phyloP scores from a whole-genome alignment of 345 rosid species.

The Lumnitzera racemosa region DNA sequence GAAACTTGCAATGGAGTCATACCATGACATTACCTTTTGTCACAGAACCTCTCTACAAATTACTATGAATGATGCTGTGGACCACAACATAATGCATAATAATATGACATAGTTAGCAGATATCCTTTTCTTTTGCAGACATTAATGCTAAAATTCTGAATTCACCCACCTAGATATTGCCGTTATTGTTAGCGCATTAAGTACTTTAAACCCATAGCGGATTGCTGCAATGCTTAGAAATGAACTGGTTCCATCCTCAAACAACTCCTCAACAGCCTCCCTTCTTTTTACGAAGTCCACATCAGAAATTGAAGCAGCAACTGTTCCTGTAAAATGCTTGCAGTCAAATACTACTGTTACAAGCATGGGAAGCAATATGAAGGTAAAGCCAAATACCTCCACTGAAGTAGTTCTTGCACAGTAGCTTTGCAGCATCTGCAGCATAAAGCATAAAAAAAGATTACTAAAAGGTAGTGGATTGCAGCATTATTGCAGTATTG shows the following conservation, averaged over 20 bases:
- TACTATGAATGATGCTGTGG: too few species aligned
- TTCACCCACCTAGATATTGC: constrained; percentile 57
- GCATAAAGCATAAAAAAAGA: constrained; percentile 8
- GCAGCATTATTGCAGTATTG: not conserved
- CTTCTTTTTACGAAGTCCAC: constrained; percentile 90
- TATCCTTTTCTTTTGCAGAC: too few species aligned
- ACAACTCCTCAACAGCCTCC: constrained; percentile 69
- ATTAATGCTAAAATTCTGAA: not conserved
- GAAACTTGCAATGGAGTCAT: too few species aligned
- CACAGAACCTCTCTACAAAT: too few species aligned
- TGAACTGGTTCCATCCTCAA: constrained; percentile 89
- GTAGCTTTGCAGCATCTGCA: constrained; percentile 79
- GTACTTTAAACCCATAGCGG: constrained; percentile 65
- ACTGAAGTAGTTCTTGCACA: constrained; percentile 81
- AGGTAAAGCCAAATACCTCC: constrained; percentile 57
- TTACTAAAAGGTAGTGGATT: not conserved
- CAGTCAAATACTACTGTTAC: not conserved
- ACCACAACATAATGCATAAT: too few species aligned
- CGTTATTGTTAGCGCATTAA: constrained; percentile 58
- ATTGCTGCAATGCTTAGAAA: constrained; percentile 85
- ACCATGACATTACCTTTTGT: too few species aligned
- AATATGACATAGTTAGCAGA: too few species aligned
- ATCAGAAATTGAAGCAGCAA: constrained; percentile 89
- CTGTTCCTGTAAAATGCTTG: constrained; percentile 54
- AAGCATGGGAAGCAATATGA: not conserved